A percentile compares a stretch with the other conserved stretches of the same genome.
phyloP scores from a whole-genome alignment of 257 asterid species.

The Echium plantagineum region DNA sequence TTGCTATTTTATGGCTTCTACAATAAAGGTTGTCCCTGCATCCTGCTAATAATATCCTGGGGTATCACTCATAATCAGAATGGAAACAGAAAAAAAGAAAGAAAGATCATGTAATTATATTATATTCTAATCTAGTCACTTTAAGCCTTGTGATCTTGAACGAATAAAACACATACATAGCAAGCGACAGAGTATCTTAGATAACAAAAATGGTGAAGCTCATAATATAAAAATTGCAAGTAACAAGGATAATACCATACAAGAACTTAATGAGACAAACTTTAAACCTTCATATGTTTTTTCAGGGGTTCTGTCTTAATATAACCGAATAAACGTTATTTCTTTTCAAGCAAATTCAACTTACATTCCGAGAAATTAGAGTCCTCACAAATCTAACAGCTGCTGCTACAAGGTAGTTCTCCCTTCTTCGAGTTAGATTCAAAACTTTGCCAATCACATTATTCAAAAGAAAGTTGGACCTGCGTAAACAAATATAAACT shows the following conservation, averaged over 20 bases:
- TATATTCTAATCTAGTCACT: background rate
- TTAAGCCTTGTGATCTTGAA: background rate
- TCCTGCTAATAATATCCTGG: background rate
- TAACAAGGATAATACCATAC: background rate
- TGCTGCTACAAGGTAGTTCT: conserved; percentile 82
- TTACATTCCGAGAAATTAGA: conserved; percentile 80
- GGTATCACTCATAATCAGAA: background rate
- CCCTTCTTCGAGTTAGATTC: conserved; percentile 73
- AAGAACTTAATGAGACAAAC: background rate
- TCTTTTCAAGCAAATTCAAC: conserved; percentile 16
- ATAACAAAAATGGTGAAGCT: background rate
- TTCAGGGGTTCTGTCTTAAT: background rate
- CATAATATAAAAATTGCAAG: background rate
- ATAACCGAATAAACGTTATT: background rate
- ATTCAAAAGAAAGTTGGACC: conserved; percentile 83
- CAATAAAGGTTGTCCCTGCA: background rate
- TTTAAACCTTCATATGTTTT: background rate
- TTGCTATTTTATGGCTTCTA: background rate
- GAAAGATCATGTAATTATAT: background rate
- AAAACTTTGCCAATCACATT: conserved; percentile 77
- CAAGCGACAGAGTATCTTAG: background rate
- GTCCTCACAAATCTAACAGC: conserved; percentile 88
- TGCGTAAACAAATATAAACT: conserved; percentile 23
- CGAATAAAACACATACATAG: background rate
- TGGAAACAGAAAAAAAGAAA: background rate